phyloP scores from a whole-genome alignment of 305 asterid genomes.

The Fraxinus paxiana region DNA sequence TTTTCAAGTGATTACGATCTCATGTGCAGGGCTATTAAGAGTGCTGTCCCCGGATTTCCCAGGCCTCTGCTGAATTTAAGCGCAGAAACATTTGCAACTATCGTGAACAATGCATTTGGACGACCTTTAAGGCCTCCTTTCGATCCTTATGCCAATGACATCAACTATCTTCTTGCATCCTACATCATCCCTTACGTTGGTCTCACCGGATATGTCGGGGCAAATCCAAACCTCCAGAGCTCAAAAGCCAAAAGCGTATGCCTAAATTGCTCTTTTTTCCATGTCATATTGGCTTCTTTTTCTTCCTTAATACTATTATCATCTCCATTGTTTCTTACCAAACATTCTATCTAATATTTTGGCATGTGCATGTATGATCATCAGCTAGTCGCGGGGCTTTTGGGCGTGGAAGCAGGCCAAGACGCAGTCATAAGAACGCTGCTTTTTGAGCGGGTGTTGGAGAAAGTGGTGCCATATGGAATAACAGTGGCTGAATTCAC shows the following conservation, averaged over 20 bases:
- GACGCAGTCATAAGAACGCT: slow-evolving; percentile 47
- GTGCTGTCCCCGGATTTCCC: slow-evolving; percentile 22
- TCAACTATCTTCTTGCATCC: slow-evolving; percentile 44
- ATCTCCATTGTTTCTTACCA: background rate
- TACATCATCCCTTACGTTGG: slow-evolving; percentile 49
- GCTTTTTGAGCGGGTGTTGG: slow-evolving; percentile 23
- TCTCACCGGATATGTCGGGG: slow-evolving; percentile 55
- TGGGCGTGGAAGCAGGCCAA: slow-evolving; percentile 59
- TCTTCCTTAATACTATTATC: background rate
- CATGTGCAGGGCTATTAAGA: slow-evolving; percentile 29
- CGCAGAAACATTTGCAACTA: slow-evolving; percentile 11
- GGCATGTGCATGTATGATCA: background rate
- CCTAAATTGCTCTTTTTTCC: background rate
- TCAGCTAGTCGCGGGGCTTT: slow-evolving; percentile 39
- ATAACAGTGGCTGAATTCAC: slow-evolving; percentile 40
- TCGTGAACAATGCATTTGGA: slow-evolving; percentile 37
- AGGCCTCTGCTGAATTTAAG: slow-evolving; percentile 27
- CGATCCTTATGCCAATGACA: slow-evolving; percentile 42
- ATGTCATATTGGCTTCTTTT: background rate
- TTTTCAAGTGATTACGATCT: background rate
- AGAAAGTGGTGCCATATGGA: slow-evolving; percentile 29
- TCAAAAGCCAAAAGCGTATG: slow-evolving; percentile 35
- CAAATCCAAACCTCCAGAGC: slow-evolving; percentile 35
- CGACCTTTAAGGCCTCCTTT: slow-evolving; percentile 30
- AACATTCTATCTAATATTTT: background rate